Percentiles rank a stretch among this genome's conserved stretches.
Conservation (phyloP, 2,329 filamentous ascomycete species). For the Scedosporium boydii region DNA sequence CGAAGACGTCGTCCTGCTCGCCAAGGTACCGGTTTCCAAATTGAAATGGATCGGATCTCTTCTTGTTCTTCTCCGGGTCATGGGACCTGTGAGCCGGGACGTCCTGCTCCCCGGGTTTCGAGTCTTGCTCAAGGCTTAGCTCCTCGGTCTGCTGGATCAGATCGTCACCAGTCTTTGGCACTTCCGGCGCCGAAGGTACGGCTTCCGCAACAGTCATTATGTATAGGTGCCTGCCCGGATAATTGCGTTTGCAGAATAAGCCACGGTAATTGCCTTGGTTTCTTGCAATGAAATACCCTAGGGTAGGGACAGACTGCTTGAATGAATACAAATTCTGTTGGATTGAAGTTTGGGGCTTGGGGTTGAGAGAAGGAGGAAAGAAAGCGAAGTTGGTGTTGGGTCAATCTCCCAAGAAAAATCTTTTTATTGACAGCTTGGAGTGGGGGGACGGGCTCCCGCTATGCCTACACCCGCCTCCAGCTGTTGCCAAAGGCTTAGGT, state of each 20-base stretch:
- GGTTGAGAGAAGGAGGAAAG: conserved; percentile 6
- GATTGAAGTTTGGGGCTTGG: background rate
- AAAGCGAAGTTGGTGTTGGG: background rate
- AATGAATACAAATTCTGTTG: background rate
- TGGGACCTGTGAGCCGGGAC: conserved; percentile 59
- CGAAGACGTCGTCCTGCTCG: conserved; percentile 81
- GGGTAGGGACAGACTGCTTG: background rate
- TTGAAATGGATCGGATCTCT: conserved; percentile 86
- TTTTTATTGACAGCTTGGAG: conserved; percentile 7
- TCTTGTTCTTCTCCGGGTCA: conserved; percentile 63
- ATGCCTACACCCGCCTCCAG: no score
- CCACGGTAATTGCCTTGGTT: background rate
- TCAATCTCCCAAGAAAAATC: background rate
- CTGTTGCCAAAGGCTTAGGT: no score
- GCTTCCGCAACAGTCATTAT: conserved; percentile 7
- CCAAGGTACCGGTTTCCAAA: conserved; percentile 85
- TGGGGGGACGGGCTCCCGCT: background rate
- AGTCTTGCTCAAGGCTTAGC: conserved; percentile 4
- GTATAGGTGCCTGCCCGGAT: conserved; percentile 7
- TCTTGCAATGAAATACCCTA: background rate
- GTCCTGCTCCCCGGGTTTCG: conserved; percentile 7
- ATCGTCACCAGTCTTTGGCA: conserved; percentile 3
- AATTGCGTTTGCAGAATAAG: conserved; percentile 2
- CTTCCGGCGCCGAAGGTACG: conserved; percentile 8
- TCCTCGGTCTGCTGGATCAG: conserved; percentile 5